Evolutionary conservation across 2,329 filamentous ascomycete genomes (phyloP), one percentile per base, ranked within the genome.

Genomic region (Penicillium sp.): DNA sequence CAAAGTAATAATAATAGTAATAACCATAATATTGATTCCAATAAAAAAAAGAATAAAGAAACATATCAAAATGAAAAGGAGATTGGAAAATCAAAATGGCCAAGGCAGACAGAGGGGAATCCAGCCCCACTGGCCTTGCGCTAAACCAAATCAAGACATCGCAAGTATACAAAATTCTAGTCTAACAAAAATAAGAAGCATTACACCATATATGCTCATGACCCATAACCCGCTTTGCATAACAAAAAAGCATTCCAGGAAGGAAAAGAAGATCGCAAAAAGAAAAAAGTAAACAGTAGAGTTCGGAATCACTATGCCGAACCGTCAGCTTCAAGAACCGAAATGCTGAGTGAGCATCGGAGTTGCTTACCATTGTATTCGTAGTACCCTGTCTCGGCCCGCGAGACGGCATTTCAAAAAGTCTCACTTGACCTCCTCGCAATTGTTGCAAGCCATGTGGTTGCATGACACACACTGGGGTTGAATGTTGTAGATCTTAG

Each of bases 401-500:
- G 54, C 53, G 11, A 48, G 47, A 57, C 5, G 19, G 27, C 11
- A 21, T 33, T 33, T 44, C 33, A 13, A 13, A 36, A 49, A 39
- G 45, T 58, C 58, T 69, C 55, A 69, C 53, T 75, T 75, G 50
- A 74, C 65, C 39, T 65, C 54, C 1, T 33, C 48, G 66, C 75
- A 76, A 15, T 11, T 5, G 6, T 2, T 0, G 65, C 75, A 77
- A 27, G 61, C 64, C 15, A 39, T 38, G 25, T 77, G 75, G 2
- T 66, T 2, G 65, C 75, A 77, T 0, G 39, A 54, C 3, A 74
- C 61, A 50, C 75, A 77, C 21, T 38, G 44, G 2, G 70, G 65
- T 43, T 77, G 72, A 31, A 58, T 43, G 11, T 71, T 63, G 59
- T 62, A 76, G 39, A 75, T 60, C 50, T 76, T 77, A 0, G 75